Evolutionary conservation across 2,329 filamentous ascomycete genomes (phyloP), one percentile per base, ranked within the genome.

Genomic region (Alternaria angustiovoidea): DNA sequence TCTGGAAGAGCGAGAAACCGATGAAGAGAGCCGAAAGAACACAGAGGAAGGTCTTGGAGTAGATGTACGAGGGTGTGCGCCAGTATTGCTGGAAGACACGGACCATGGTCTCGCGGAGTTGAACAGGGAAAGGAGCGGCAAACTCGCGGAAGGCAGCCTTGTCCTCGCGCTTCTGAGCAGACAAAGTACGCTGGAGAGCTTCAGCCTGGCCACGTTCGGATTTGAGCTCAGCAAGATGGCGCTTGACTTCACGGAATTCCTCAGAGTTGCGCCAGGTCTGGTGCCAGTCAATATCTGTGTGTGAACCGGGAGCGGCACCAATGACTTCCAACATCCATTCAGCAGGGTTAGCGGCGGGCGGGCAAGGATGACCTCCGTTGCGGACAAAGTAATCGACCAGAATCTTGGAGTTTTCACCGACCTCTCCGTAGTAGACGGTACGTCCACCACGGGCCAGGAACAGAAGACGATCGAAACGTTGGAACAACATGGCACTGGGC

Each of bases 401-500:
- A 2, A 82, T 86, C 59, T 85, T 81, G 1, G 90, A 91, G 77
- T 91, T 88, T 67, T 89, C 79, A 64, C 92, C 92, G 59, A 94
- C 89, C 4, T 92, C 87, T 56, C 91, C 92, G 72, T 93, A 94
- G 81, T 95, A 95, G 46, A 94, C 90, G 1, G 91, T 93, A 74
- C 84, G 86, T 57, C 92, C 92, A 57, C 91, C 91, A 72, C 87
- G 89, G 34, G 89, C 88, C 16, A 95, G 82, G 81, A 95, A 92
- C 32, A 94, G 84, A 7, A 95, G 86, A 59, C 91, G 87, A 72
- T 95, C 92, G 75, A 95, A 97, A 59, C 92, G 90, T 77, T 97
- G 92, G 83, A 97, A 97, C 54, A 97, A 85, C 86, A 96, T 93
- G 34, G 94, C 93, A 14, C 92, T 96, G n/a, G 94, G 94, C 79